phyloP scores from a whole-genome alignment of 495 filamentous ascomycete species.

The Chaetomium cochliodes region DNA sequence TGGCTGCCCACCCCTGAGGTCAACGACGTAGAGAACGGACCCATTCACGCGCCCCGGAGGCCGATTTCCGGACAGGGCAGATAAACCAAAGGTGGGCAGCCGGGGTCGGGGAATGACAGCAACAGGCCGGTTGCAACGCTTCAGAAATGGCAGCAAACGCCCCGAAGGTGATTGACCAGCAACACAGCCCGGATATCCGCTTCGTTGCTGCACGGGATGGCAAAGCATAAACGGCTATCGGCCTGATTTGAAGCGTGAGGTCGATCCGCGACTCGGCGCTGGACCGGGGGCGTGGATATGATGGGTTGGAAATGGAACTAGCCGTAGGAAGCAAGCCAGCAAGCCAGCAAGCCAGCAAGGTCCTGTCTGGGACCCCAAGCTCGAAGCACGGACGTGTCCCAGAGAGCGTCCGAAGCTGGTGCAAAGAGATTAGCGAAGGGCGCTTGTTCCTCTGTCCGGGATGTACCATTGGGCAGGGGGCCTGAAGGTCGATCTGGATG shows the following conservation, averaged over 20 bases:
- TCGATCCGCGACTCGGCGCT: constrained; percentile 32
- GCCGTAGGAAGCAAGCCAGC: constrained; percentile 21
- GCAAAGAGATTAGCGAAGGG: constrained; percentile 36
- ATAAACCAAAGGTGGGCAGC: neutral
- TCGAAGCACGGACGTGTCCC: constrained; percentile 21
- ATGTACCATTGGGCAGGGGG: constrained; percentile 30
- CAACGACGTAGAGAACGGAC: neutral
- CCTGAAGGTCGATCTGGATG: constrained; percentile 31
- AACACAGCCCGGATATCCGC: neutral
- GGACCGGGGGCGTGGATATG: constrained; percentile 17
- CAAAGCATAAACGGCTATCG: constrained; percentile 26
- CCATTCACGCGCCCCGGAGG: neutral
- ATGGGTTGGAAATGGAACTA: constrained; percentile 14
- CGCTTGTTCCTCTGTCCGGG: constrained; percentile 22
- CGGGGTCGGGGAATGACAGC: neutral
- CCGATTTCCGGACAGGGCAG: neutral
- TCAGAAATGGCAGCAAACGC: neutral
- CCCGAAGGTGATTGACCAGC: constrained; percentile 1
- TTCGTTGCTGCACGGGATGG: constrained; percentile 16
- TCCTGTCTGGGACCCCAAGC: constrained; percentile 26
- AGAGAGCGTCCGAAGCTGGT: constrained; percentile 25
- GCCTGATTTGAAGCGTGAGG: constrained; percentile 18
- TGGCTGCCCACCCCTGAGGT: constrained; percentile 1
- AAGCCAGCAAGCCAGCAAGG: constrained; percentile 2
- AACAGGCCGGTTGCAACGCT: constrained; percentile 7